These are phyloP conservation scores for Paracamarosporium sp. DNA, from an alignment of 2,329 filamentous ascomycete genomes.

Conservation along the genomic window DNA sequence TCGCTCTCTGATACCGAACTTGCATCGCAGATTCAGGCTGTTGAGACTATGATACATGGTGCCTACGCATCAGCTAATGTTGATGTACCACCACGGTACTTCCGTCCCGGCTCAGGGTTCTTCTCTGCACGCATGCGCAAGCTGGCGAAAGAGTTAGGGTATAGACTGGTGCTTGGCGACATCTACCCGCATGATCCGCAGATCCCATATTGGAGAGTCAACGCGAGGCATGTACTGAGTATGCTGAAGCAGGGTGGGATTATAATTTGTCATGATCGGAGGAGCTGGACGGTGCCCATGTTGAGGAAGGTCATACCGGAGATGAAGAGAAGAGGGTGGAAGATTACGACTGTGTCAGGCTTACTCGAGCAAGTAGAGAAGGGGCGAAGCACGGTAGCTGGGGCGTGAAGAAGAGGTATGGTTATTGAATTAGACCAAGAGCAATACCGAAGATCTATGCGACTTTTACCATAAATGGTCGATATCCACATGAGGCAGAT, in stretches of 20 bases:
- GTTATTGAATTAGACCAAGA: not conserved
- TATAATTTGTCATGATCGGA: slow-evolving; percentile 84
- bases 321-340: slow-evolving; percentile 72
- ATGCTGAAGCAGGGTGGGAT: slow-evolving; percentile 79
- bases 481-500: not conserved
- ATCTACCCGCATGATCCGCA: slow-evolving; percentile 94
- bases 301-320: slow-evolving; percentile 74
- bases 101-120: slow-evolving; percentile 84
- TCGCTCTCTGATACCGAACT: slow-evolving; percentile 67
- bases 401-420: not conserved
- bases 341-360: slow-evolving; percentile 73
- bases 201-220: slow-evolving; percentile 71
- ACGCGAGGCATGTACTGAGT: slow-evolving; percentile 80
- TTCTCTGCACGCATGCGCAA: slow-evolving; percentile 75
- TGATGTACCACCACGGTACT: slow-evolving; percentile 66
- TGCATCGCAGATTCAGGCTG: slow-evolving; percentile 66
- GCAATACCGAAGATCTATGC: not conserved
- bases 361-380: slow-evolving; percentile 57
- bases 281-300: slow-evolving; percentile 85
- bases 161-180: slow-evolving; percentile 77
- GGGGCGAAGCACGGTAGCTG: not conserved
- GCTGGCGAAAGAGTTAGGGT: slow-evolving; percentile 67
- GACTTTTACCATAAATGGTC: not conserved
- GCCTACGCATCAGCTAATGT: slow-evolving; percentile 58
- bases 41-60: slow-evolving; percentile 65